Conservation (phyloP, 345 rosid genomes). For the Salix caprea region DNA sequence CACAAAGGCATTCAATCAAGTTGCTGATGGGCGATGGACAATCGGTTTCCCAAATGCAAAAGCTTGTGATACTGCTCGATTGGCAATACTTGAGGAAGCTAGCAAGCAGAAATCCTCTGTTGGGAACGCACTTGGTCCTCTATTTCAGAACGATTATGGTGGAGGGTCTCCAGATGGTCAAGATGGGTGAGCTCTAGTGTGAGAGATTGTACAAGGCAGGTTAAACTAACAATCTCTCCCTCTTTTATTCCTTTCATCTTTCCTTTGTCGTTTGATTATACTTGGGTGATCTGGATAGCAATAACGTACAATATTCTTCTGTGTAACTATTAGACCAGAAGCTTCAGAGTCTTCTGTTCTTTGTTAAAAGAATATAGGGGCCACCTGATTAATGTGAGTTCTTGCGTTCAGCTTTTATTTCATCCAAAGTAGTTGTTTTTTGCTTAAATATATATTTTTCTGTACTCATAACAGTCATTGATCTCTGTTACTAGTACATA, state of each 20-base stretch:
- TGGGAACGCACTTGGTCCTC: slow-evolving; percentile 30
- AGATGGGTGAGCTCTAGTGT: slow-evolving; percentile 16
- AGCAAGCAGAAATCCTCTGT: slow-evolving; percentile 42
- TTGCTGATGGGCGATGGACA: slow-evolving; percentile 54
- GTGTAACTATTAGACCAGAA: too few species aligned
- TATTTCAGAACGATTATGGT: slow-evolving; percentile 24
- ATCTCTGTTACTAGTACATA: too few species aligned
- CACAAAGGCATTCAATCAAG: slow-evolving; percentile 21
- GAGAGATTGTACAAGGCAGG: slow-evolving; percentile 10
- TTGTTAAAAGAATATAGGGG: too few species aligned
- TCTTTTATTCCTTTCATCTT: background rate
- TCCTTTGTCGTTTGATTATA: background rate
- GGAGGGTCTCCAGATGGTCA: slow-evolving; percentile 17
- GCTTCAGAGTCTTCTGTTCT: too few species aligned
- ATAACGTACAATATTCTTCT: background rate
- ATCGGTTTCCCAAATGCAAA: slow-evolving; percentile 47
- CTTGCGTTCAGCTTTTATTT: background rate
- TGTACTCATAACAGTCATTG: background rate
- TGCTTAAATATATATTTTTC: background rate
- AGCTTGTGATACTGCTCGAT: slow-evolving; percentile 44
- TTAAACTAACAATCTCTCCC: background rate
- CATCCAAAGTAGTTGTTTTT: background rate
- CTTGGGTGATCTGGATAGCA: background rate
- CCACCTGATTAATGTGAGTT: background rate
- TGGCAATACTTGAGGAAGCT: slow-evolving; percentile 39